Conservation (phyloP, 192 early-diverging fungal species). For the Linnemannia exigua region DNA sequence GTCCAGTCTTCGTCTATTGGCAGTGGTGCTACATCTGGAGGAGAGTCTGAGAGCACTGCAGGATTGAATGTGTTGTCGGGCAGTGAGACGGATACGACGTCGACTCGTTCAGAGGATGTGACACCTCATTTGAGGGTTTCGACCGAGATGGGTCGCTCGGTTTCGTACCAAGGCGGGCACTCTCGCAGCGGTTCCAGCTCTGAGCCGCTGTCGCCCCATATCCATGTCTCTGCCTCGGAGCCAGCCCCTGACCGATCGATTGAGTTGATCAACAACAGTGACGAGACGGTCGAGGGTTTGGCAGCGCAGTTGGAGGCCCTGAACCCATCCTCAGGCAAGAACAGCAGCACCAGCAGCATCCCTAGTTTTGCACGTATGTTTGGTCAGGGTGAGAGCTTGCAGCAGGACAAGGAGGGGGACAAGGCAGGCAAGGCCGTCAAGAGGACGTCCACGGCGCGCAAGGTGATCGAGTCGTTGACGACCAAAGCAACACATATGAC, state of each 20-base stretch:
- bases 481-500: constrained; percentile 50
- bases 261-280: constrained; percentile 8
- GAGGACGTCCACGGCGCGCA: constrained; percentile 44
- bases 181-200: background rate
- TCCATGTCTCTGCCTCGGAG: constrained; percentile 27
- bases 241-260: constrained; percentile 39
- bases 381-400: constrained; percentile 17
- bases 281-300: constrained; percentile 26
- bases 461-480: constrained; percentile 39
- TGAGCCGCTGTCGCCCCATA: constrained; percentile 20
- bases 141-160: constrained; percentile 18
- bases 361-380: constrained; percentile 17
- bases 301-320: constrained; percentile 37
- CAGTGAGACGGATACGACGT: constrained; percentile 38
- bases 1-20: constrained; percentile 28
- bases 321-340: background rate
- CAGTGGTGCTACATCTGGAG: constrained; percentile 35
- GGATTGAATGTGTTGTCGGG: constrained; percentile 39
- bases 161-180: constrained; percentile 10
- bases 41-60: constrained; percentile 39
- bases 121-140: constrained; percentile 17
- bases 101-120: constrained; percentile 19
- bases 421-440: constrained; percentile 23
- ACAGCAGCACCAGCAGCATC: constrained; percentile 22
- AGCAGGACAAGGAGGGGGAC: constrained; percentile 10